Conservation (phyloP, 2,329 filamentous ascomycete genomes). For the Parasarocladium wereldwijsianum region DNA sequence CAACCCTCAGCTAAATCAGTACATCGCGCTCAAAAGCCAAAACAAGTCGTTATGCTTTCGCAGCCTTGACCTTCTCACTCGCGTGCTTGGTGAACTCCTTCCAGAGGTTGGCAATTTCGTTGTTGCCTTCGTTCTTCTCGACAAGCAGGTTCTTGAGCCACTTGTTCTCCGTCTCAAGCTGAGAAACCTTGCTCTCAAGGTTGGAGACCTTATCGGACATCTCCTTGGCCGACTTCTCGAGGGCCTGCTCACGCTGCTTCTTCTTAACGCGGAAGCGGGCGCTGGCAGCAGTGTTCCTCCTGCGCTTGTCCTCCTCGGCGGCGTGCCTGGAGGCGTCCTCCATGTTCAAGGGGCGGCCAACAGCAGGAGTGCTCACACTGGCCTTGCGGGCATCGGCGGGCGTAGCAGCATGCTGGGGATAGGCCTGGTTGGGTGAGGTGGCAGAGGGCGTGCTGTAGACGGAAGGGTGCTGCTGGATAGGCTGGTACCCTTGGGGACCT, state of each 20-base stretch:
- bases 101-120: slow-evolving; percentile 34
- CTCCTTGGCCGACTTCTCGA: slow-evolving; percentile 70
- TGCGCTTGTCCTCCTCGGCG: slow-evolving; percentile 80
- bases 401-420: slow-evolving; percentile 17
- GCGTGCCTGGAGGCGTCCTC: slow-evolving; percentile 60
- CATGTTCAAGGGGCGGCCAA: slow-evolving; percentile 34
- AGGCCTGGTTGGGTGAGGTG: slow-evolving; percentile 10
- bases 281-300: slow-evolving; percentile 76
- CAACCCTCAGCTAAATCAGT: background rate
- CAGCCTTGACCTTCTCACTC: slow-evolving; percentile 13
- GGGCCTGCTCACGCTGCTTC: slow-evolving; percentile 82
- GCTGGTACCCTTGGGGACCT: slow-evolving; percentile 26
- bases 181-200: slow-evolving; percentile 58
- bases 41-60: background rate
- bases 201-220: slow-evolving; percentile 64
- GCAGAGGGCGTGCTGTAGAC: slow-evolving; percentile 17
- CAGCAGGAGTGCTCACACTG: slow-evolving; percentile 13
- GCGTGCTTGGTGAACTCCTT: slow-evolving; percentile 32
- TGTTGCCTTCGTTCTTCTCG: slow-evolving; percentile 59
- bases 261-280: slow-evolving; percentile 89
- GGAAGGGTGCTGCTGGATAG: slow-evolving; percentile 36
- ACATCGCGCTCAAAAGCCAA: background rate
- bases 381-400: slow-evolving; percentile 9
- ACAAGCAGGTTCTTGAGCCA: slow-evolving; percentile 70
- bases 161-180: slow-evolving; percentile 72